Base-by-base conservation (phyloP, 805 yeast genomes). In the Metschnikowia kofuensis region DNA sequence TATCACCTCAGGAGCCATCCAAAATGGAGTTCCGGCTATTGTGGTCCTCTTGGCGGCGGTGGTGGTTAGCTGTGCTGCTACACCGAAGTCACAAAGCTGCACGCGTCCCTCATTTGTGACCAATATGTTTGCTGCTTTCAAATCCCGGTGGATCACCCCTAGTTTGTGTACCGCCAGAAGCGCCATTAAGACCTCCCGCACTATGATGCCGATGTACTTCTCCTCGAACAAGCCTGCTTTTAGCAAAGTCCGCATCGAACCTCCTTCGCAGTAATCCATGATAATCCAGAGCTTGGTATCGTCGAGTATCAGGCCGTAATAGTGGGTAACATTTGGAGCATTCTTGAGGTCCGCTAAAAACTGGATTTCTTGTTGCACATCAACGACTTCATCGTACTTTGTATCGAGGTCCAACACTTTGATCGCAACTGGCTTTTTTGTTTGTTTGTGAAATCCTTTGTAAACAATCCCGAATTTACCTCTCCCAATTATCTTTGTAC, bases 1-100 rank as follows among this genome's bases (percentile, higher is more conserved):
- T 36, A 92, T 92, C 31, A 92, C 99, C 66, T 92, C 99, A 0
- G 99, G 99, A 0, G 99, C 97, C 99, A 94, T 94, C 99, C 99
- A 94, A 64, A 90, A 94, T 0, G 95, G 95, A 0, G 96, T 87
- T 7, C 96, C 96, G 0, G 96, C 98, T 82, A 95, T 90, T 0
- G 99, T 94, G 34, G 92, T 87, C 58, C 99, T 76, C 63, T 90
- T 89, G 40, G 84, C 65, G 15, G 83, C 81, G 35, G 84, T 78
- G 6, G 91, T 77, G 2, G 95, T 82, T 39, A 91, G 72, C 63
- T 89, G 92, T 1, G 97, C 97, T 0, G 99, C 99, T 21, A 95
- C 99, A 31, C 99, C 99, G 69, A 94, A 94, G 67, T 94, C 99
- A 75, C 98, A 92, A 40, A 94, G 77, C 61, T 88, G 89, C 5